Evolutionary conservation across 2,329 filamentous ascomycete species (phyloP).

Genomic region (Didymella pinodella): DNA sequence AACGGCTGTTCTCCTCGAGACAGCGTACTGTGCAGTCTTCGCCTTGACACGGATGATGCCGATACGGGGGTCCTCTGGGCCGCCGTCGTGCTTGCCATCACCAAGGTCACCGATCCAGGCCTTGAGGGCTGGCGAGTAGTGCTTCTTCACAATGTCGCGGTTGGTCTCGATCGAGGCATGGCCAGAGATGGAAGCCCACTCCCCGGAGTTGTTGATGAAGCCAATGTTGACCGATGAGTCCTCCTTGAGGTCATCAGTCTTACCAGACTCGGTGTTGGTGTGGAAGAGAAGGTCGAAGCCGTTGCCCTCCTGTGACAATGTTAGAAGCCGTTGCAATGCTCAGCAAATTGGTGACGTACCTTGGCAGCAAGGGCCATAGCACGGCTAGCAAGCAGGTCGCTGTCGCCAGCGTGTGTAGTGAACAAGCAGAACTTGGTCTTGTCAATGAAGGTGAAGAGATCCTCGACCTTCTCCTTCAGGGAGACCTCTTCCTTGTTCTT

Average conservation of each 20-base stretch:
- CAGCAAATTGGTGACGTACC: conserved; percentile 56
- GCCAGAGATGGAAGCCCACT: conserved; percentile 90
- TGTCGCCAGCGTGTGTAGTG: conserved; percentile 74
- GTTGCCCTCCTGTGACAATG: conserved; percentile 68
- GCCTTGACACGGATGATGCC: conserved; percentile 80
- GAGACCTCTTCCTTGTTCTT: conserved; percentile 75
- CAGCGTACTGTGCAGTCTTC: conserved; percentile 74
- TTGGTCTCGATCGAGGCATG: conserved; percentile 74
- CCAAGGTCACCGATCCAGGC: conserved; percentile 84
- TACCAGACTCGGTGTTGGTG: conserved; percentile 88
- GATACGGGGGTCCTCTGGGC: conserved; percentile 81
- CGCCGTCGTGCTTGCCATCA: conserved; percentile 83
- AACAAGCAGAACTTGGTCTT: conserved; percentile 86
- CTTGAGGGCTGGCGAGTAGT: conserved; percentile 75
- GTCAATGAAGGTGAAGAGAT: conserved; percentile 74
- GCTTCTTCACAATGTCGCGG: conserved; percentile 70
- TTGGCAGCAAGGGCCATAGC: conserved; percentile 86
- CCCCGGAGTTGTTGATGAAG: conserved; percentile 77
- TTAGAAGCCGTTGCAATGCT: conserved; percentile 5
- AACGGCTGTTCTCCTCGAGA: conserved; percentile 68
- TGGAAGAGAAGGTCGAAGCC: conserved; percentile 88
- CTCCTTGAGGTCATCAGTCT: conserved; percentile 78
- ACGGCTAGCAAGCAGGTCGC: conserved; percentile 75
- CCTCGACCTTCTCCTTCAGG: conserved; percentile 77
- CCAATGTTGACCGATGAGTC: conserved; percentile 81